Conservation (phyloP, 2,329 filamentous ascomycete genomes). For the Fusarium clavum region DNA sequence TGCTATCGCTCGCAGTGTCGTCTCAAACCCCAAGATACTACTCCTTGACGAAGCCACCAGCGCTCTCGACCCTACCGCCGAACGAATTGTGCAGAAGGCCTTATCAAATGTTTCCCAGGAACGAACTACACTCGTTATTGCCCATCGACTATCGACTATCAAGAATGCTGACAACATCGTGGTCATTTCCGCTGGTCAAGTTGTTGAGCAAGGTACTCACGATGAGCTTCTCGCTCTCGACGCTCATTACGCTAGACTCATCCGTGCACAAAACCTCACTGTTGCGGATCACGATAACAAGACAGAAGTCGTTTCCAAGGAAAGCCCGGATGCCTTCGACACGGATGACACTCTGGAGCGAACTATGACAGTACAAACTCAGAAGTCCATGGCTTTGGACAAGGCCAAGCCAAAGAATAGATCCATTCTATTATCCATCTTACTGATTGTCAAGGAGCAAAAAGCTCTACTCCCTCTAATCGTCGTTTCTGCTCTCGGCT, state of each 20-base stretch:
- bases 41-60: conserved; percentile 75
- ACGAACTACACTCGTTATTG: conserved; percentile 71
- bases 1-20: conserved; percentile 71
- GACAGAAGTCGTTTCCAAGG: background rate
- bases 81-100: conserved; percentile 63
- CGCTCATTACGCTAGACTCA: conserved; percentile 38
- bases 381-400: background rate
- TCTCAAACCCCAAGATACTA: conserved; percentile 69
- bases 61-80: conserved; percentile 57
- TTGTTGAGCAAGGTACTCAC: conserved; percentile 43
- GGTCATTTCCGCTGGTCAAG: conserved; percentile 35
- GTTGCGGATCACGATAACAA: background rate
- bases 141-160: conserved; percentile 61
- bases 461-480: conserved; percentile 14
- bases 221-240: conserved; percentile 22
- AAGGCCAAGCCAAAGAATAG: background rate
- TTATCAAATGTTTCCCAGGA: conserved; percentile 62
- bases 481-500: background rate
- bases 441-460: conserved; percentile 32
- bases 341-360: background rate
- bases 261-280: conserved; percentile 34
- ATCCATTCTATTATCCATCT: conserved; percentile 22
- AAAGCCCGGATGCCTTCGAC: background rate
- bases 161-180: conserved; percentile 46
- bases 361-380: conserved; percentile 13